phyloP scores from a whole-genome alignment of 2,329 filamentous ascomycete genomes.

The Coniella vitis region DNA sequence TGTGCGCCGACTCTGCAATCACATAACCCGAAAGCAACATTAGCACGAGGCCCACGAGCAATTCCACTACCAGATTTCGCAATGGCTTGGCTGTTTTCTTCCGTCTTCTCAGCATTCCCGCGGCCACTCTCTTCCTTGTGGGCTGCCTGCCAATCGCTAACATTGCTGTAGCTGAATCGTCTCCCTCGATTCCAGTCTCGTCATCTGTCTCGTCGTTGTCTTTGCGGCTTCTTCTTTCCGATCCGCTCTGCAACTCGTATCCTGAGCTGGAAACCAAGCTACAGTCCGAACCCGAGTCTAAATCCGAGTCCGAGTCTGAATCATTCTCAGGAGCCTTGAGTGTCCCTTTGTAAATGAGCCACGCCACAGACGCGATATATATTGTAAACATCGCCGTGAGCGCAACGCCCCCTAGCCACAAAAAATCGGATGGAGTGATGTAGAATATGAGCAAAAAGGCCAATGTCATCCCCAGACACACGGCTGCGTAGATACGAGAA shows the following conservation, averaged over 20 bases:
- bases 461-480: slow-evolving; percentile 35
- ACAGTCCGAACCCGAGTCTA: background rate
- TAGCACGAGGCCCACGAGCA: slow-evolving; percentile 35
- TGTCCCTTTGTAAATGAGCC: slow-evolving; percentile 37
- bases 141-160: background rate
- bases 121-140: background rate
- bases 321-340: slow-evolving; percentile 34
- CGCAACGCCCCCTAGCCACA: slow-evolving; percentile 28
- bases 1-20: slow-evolving; percentile 36
- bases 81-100: slow-evolving; percentile 11
- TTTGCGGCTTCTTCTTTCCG: background rate
- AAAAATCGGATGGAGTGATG: slow-evolving; percentile 26
- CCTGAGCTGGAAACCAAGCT: background rate
- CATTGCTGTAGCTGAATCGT: background rate
- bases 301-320: slow-evolving; percentile 28
- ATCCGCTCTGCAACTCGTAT: background rate
- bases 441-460: slow-evolving; percentile 28
- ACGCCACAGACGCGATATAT: slow-evolving; percentile 38
- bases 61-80: slow-evolving; percentile 23
- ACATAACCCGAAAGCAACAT: slow-evolving; percentile 41
- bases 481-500: slow-evolving; percentile 37
- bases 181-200: background rate
- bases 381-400: slow-evolving; percentile 35
- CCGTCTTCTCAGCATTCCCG: background rate
- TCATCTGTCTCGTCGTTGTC: background rate